Base-by-base conservation (phyloP, 495 filamentous ascomycete genomes). In the Glutinoglossum americanum region DNA sequence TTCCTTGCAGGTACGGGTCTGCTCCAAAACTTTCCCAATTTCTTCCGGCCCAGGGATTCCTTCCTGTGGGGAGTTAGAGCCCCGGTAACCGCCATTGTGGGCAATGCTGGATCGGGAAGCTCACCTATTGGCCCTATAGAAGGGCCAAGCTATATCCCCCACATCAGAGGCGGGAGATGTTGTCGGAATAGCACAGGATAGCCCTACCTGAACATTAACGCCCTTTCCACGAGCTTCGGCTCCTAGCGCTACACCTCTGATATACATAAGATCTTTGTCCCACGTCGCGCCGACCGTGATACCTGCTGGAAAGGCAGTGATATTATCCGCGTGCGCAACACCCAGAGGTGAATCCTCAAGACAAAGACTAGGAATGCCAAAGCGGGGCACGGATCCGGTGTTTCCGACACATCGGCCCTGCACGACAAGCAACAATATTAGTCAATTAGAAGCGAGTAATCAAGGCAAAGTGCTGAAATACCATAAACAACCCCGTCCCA, bases 271-370 rank as follows among this genome's bases (percentile, higher is more conserved):
- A 10, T 85, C 77, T 11, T 76, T 76, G 63, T 90, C 89, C 86
- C 86, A 95, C 0, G 87, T 95, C 11, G 87, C 80, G 45, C 87
- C 89, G 8, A 87, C 79, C 7, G 88, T 89, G 30, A 93, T 74
- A 2, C 83, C 87, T n/a, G 85, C 85, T 0, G 87, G 87, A 62
- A 85, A 89, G 4, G 85, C 84, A 5, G 84, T 87, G 26, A 80
- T 76, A 60, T 86, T 81, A 48, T 87, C 82, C 5, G 79, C 77
- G 61, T 83, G 89, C 49, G 87, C 75, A 17, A 93, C 69, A 1
- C 87, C 87, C 9, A 90, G 71, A n/a, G 90, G 90, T 0, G 90
- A 92, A 64, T 97, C 90, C 64, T 97, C 90, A 33, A 96, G 73
- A 64, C 87, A 89, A 0, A 97, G 73, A 15, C 82, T 80, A 0